A percentile compares a stretch with the other conserved stretches of the same genome.
Evolutionary conservation across 345 rosid genomes (phyloP).

Genomic region (Arabidopsis arenosa): DNA sequence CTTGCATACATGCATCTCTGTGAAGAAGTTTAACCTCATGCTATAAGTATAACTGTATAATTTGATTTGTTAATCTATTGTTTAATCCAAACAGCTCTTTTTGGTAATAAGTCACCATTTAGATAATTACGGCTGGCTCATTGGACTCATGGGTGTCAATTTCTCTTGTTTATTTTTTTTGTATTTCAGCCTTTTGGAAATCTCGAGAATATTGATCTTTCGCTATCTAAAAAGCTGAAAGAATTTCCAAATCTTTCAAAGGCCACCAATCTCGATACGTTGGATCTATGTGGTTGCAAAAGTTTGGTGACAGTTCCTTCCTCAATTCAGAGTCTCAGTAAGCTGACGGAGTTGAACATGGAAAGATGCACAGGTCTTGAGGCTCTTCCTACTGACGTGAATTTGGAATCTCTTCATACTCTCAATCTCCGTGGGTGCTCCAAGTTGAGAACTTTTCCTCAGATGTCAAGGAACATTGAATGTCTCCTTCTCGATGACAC

Average conservation of each 20-base stretch:
- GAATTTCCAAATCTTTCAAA: neutral
- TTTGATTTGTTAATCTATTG: no score
- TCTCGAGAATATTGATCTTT: no score
- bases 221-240: neutral
- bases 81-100: no score
- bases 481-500: neutral
- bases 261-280: neutral
- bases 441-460: neutral
- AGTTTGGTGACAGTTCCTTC: conserved; percentile 13
- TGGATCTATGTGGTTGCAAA: neutral
- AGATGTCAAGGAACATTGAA: neutral
- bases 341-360: neutral
- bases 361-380: neutral
- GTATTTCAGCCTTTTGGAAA: no score
- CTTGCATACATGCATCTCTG: no score
- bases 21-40: no score
- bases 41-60: no score
- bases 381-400: neutral
- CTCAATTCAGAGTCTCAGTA: neutral
- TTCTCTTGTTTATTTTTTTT: no score
- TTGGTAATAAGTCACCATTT: no score
- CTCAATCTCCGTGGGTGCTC: neutral
- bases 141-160: no score
- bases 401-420: neutral
- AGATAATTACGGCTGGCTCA: no score